Evolutionary conservation across 805 yeast genomes (phyloP), one percentile per base, ranked within the genome.

Genomic region (Saccharomycopsis schoenii): DNA sequence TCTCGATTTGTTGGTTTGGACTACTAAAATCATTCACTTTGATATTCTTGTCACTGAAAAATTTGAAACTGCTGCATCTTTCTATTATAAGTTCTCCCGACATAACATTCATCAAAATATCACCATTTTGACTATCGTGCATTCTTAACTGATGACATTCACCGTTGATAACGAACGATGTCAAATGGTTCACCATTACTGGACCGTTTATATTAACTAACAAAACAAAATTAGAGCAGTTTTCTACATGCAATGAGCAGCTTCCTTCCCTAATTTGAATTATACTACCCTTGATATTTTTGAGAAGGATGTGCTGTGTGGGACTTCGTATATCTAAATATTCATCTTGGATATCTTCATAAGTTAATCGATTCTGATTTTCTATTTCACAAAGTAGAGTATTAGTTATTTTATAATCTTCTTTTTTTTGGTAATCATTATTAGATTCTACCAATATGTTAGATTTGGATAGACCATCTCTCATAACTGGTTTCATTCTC

Each of bases 61-160:
- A 34, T 25, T 17, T 43, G 29, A 43, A 29, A 14, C 17, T 17
- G 5, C 24, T 24, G 15, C 58, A 59, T 15, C 50, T 36, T 37
- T 59, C 61, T 17, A 59, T 41, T 3, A 59, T 37, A 34, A 55
- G 19, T 37, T 59, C 58, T 34, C 37, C 36, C 4, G 61, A 55
- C 9, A 21, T 2, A 42, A 55, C 54, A 12, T 41, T 43, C 39
- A 55, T 41, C 21, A 19, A 24, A 17, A 59, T 34, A 15, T 42
- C 25, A 14, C 58, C 54, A 15, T 34, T 15, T 12, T 40, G 39
- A 24, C 43, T 25, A 21, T 54, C 43, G 21, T 59, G 61, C 11
- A 59, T 21, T 52, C 61, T 15, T 25, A 59, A 36, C 17, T 59
- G 61, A 25, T 59, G 57, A 39, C 61, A 59, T 12, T 21, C 36